Percentiles rank a stretch among this genome's conserved stretches.
Conservation (phyloP, 306 rosid species). For the Gillenia trifoliata region DNA sequence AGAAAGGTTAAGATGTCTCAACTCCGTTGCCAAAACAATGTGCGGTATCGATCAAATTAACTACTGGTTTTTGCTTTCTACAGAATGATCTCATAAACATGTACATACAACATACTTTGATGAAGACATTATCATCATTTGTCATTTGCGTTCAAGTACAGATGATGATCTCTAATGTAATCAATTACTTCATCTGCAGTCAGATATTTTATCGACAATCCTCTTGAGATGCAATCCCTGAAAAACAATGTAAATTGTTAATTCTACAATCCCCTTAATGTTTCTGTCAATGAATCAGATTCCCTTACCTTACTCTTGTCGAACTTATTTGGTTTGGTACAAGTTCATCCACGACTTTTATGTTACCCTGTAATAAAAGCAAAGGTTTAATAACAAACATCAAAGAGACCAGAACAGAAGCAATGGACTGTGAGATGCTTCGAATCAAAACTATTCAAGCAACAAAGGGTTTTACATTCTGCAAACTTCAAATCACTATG, state of each 20-base stretch:
- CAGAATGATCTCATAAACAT: not conserved
- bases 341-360: conserved; percentile 67
- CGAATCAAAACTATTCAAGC: not conserved
- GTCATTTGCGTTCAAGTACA: conserved; percentile 41
- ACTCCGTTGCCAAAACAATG: not conserved
- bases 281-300: not conserved
- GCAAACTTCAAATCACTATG: not conserved
- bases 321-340: conserved; percentile 87
- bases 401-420: not conserved
- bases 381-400: not conserved
- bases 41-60: not conserved
- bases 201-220: conserved; percentile 75
- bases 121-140: conserved; percentile 13
- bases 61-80: not conserved
- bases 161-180: conserved; percentile 45
- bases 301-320: conserved; percentile 63
- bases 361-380: conserved; percentile 48
- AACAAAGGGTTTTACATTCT: not conserved
- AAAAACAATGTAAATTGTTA: not conserved
- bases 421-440: not conserved
- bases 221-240: conserved; percentile 91
- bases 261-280: not conserved
- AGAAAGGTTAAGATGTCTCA: not conserved
- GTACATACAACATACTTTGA: not conserved
- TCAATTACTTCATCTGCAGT: conserved; percentile 72